phyloP scores from a whole-genome alignment of 495 filamentous ascomycete species.

The Aspergillus cristatus region DNA sequence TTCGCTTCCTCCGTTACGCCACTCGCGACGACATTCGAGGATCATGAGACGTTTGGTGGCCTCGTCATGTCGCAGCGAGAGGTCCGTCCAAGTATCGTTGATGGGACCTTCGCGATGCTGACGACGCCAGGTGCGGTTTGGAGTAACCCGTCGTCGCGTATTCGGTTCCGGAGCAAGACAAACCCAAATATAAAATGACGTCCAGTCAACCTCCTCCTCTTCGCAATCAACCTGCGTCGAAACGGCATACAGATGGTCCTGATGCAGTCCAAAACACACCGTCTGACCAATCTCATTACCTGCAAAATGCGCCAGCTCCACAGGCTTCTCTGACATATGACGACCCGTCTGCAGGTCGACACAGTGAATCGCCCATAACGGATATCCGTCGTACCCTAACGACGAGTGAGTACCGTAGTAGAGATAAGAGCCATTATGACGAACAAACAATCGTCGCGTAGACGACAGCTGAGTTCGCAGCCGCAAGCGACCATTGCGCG shows the following conservation, averaged over 20 bases:
- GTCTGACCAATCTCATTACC: constrained; percentile 58
- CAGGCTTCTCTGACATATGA: constrained; percentile 12
- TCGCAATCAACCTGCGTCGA: constrained; percentile 58
- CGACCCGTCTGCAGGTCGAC: constrained; percentile 39
- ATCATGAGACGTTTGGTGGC: constrained; percentile 49
- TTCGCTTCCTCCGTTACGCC: constrained; percentile 49
- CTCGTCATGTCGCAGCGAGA: constrained; percentile 58
- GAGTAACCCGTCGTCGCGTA: constrained; percentile 20
- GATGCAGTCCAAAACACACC: constrained; percentile 62
- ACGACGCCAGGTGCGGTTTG: constrained; percentile 51
- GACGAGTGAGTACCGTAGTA: constrained; percentile 58
- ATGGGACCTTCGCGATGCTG: constrained; percentile 65
- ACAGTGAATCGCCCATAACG: constrained; percentile 53
- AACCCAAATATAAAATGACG: constrained; percentile 61
- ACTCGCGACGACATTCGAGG: constrained; percentile 64
- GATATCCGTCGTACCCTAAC: constrained; percentile 38
- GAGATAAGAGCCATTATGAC: constrained; percentile 54
- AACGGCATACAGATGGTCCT: constrained; percentile 61
- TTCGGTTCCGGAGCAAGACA: constrained; percentile 42
- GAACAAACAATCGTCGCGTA: constrained; percentile 53
- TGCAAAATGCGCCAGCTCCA: constrained; percentile 45
- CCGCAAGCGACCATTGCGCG: constrained; percentile 27
- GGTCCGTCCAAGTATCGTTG: constrained; percentile 65
- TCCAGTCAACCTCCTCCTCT: constrained; percentile 59
- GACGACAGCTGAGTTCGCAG: constrained; percentile 33